Evolutionary conservation across 2,329 filamentous ascomycete species (phyloP).

Genomic region (Pseudogymnoascus sp.): DNA sequence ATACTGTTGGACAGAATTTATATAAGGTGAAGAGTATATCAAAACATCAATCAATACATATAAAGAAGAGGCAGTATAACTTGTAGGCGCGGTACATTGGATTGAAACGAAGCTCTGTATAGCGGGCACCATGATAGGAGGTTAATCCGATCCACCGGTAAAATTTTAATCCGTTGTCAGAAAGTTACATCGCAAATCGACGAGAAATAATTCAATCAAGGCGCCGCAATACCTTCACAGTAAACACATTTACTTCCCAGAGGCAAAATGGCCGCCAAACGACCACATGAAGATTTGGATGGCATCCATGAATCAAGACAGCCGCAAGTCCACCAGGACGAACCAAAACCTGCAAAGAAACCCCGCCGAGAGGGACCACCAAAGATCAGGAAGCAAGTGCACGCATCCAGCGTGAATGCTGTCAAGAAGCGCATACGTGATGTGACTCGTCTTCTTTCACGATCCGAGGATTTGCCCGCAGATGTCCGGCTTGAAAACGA

Average conservation of each 20-base stretch:
- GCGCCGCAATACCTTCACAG: neutral
- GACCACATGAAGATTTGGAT: conserved; percentile 19
- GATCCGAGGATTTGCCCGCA: conserved; percentile 55
- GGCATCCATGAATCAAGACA: conserved; percentile 26
- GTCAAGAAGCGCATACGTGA: conserved; percentile 66
- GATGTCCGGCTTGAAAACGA: conserved; percentile 62
- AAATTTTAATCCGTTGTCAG: conserved; percentile 7
- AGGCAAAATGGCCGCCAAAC: conserved; percentile 24
- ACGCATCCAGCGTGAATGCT: conserved; percentile 40
- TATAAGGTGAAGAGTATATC: neutral
- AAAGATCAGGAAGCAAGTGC: conserved; percentile 22
- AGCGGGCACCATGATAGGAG: neutral
- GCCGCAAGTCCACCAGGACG: conserved; percentile 18
- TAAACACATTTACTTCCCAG: neutral
- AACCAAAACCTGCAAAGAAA: conserved; percentile 26
- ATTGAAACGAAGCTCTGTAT: neutral
- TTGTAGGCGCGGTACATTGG: neutral
- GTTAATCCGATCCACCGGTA: neutral
- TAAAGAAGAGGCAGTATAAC: neutral
- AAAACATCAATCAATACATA: conserved; percentile 1
- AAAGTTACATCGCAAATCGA: conserved; percentile 6
- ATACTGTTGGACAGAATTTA: neutral
- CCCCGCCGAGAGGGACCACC: conserved; percentile 23
- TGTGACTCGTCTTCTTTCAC: conserved; percentile 57
- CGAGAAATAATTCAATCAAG: conserved; percentile 5